Evolutionary conservation across 2,329 filamentous ascomycete genomes (phyloP).

Genomic region (Fusarium torulosum): DNA sequence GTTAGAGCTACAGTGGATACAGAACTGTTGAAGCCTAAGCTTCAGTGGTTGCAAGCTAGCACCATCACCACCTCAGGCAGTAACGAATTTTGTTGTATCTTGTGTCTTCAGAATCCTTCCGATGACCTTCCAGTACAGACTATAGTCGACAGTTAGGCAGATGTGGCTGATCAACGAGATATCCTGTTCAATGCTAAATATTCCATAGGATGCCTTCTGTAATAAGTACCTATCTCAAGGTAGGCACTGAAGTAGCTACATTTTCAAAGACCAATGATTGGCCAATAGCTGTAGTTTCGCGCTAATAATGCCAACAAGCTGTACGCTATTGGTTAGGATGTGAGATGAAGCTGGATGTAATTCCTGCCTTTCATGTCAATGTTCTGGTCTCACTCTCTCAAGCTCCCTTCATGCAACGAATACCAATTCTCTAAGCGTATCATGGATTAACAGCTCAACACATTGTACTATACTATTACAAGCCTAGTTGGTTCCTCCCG

Average conservation of each 20-base stretch:
- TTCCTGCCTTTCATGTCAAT: neutral
- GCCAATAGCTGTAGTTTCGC: conserved; percentile 1
- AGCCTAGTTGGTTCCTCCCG: conserved; percentile 2
- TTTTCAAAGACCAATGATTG: conserved; percentile 4
- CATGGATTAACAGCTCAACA: neutral
- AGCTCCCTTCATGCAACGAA: neutral
- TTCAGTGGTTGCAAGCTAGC: conserved; percentile 12
- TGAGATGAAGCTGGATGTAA: neutral
- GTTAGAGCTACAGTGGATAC: conserved; percentile 40
- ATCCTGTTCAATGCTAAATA: neutral
- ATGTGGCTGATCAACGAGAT: neutral
- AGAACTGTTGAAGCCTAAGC: conserved; percentile 8
- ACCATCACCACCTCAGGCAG: neutral
- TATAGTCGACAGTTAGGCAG: neutral
- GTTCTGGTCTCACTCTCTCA: conserved; percentile 6
- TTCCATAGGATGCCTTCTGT: neutral
- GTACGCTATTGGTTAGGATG: conserved; percentile 13
- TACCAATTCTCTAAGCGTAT: neutral
- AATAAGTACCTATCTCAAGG: no score
- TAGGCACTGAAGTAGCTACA: neutral
- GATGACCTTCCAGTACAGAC: neutral
- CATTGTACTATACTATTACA: neutral
- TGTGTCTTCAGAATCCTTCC: neutral
- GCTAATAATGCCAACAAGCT: conserved; percentile 5
- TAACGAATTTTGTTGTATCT: neutral